Evolutionary conservation across 352 stramenopile genomes (phyloP).

Genomic region (Blastocystis sp.): DNA sequence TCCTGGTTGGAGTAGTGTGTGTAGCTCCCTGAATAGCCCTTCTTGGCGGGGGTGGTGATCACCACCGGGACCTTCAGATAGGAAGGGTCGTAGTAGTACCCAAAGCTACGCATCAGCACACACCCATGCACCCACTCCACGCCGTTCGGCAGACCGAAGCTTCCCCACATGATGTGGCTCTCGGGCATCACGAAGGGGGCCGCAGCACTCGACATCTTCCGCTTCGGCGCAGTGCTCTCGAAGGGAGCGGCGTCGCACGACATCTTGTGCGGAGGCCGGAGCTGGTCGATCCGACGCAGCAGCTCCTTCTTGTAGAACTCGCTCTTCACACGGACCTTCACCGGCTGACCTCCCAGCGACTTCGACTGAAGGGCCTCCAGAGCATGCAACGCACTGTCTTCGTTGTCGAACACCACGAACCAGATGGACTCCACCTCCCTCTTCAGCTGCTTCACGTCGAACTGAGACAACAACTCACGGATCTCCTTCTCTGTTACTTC

Average conservation of each 20-base stretch:
- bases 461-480: neutral
- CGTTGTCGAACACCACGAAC: constrained; percentile 60
- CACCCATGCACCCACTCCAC: neutral
- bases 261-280: neutral
- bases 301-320: constrained; percentile 56
- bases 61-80: neutral
- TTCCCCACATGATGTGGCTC: neutral
- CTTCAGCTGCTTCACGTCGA: neutral
- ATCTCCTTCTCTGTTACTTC: constrained; percentile 61
- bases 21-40: neutral
- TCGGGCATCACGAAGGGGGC: neutral
- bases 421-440: constrained; percentile 60
- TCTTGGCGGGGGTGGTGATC: neutral
- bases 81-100: neutral
- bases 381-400: constrained; percentile 45
- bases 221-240: neutral
- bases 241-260: neutral
- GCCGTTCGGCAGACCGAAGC: constrained; percentile 14
- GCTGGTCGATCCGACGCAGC: neutral
- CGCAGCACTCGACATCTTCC: neutral
- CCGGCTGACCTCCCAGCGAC: constrained; percentile 31
- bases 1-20: constrained; percentile 19
- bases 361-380: constrained; percentile 45
- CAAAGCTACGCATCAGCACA: neutral
- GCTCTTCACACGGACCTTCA: constrained; percentile 62